A percentile compares a stretch with the other conserved stretches of the same genome.
These are phyloP conservation scores for Phytophthora pluvialis DNA, from an alignment of 352 stramenopile genomes.

Conservation along the genomic window DNA sequence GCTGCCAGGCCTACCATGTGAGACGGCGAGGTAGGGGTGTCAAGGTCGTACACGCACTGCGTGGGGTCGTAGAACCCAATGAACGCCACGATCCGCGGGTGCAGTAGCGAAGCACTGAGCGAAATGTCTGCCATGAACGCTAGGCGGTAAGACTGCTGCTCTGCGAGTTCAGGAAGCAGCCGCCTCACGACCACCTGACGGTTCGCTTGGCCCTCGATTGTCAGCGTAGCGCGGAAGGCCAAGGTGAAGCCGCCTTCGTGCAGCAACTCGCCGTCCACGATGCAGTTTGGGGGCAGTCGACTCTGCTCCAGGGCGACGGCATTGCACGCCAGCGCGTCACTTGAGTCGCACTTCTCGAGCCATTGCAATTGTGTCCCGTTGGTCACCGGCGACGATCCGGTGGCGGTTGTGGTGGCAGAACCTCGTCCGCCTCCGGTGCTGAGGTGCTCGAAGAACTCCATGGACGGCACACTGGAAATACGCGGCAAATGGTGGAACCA, in stretches of 20 bases:
- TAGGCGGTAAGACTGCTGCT: constrained; percentile 33
- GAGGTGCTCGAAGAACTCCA: constrained; percentile 39
- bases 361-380: constrained; percentile 8
- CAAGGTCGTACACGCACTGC: constrained; percentile 30
- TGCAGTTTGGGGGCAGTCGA: constrained; percentile 31
- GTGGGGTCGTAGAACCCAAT: constrained; percentile 42
- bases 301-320: constrained; percentile 33
- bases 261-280: constrained; percentile 35
- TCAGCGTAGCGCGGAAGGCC: constrained; percentile 35
- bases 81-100: constrained; percentile 48
- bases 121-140: constrained; percentile 50
- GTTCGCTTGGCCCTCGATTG: constrained; percentile 32
- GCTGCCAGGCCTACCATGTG: constrained; percentile 14
- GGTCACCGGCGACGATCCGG: constrained; percentile 13
- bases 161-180: constrained; percentile 25
- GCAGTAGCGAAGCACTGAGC: constrained; percentile 33
- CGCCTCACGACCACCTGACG: constrained; percentile 35
- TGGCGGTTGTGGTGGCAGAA: constrained; percentile 28
- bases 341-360: constrained; percentile 30
- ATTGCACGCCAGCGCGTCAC: constrained; percentile 23
- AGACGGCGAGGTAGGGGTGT: constrained; percentile 27
- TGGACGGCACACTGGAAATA: constrained; percentile 38
- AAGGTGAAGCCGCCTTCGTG: constrained; percentile 42
- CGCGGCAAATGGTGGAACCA: constrained; percentile 40
- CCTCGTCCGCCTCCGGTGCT: constrained; percentile 4